These are phyloP conservation scores for Tylopilus sp. DNA, from an alignment of 1,284 basidiomycete species.

Conservation along the genomic window DNA sequence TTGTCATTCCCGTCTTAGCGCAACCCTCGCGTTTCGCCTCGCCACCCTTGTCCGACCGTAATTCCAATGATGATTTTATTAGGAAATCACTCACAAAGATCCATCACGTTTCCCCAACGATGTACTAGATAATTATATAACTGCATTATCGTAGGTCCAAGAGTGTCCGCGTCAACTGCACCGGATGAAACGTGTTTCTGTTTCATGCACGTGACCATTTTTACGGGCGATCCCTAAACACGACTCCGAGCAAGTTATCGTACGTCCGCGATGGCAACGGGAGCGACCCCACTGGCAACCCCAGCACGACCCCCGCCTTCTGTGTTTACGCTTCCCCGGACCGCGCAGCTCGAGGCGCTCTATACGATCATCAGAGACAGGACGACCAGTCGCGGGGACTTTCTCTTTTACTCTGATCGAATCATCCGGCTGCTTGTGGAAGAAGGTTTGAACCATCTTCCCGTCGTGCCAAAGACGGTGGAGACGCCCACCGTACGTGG, in stretches of 20 bases:
- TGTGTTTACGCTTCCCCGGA: slow-evolving; percentile 81
- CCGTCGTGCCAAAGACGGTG: slow-evolving; percentile 80
- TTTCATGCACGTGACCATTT: background rate
- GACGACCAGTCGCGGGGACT: slow-evolving; percentile 84
- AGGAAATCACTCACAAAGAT: no score
- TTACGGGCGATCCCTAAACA: no score
- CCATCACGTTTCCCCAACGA: no score
- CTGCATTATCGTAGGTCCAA: no score
- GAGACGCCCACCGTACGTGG: slow-evolving; percentile 67
- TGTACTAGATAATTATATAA: no score
- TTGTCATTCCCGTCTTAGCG: no score
- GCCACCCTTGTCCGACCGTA: background rate
- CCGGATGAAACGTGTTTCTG: background rate
- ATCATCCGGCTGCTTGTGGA: slow-evolving; percentile 74
- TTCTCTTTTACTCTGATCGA: slow-evolving; percentile 90
- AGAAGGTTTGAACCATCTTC: slow-evolving; percentile 93
- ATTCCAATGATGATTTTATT: no score
- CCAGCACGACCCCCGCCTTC: slow-evolving; percentile 58
- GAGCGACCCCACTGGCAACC: slow-evolving; percentile 31
- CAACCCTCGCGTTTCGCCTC: background rate
- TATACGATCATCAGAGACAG: slow-evolving; percentile 94
- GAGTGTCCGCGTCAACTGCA: no score
- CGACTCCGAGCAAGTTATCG: background rate
- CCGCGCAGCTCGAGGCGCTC: slow-evolving; percentile 89
- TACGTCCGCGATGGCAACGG: slow-evolving; percentile 15